Evolutionary conservation across 192 early-diverging fungal genomes (phyloP).

Genomic region (Hyaloraphidium curvatum): DNA sequence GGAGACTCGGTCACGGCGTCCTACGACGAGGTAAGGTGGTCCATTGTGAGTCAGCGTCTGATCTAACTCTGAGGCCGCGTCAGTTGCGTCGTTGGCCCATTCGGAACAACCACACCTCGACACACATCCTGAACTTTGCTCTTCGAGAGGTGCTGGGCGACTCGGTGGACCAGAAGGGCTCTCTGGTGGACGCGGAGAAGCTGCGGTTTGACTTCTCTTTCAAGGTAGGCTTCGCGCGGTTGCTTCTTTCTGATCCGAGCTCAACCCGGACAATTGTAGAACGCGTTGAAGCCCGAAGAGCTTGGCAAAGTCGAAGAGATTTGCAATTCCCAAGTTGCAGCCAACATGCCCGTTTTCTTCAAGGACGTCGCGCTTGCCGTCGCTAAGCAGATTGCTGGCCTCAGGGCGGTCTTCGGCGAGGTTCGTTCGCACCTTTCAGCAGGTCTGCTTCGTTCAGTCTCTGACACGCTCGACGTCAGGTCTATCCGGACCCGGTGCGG

Average conservation of each 20-base stretch:
- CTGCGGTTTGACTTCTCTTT: slow-evolving; percentile 88
- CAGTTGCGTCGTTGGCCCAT: slow-evolving; percentile 66
- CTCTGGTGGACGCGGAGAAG: slow-evolving; percentile 86
- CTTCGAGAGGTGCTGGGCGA: slow-evolving; percentile 67
- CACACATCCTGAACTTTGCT: slow-evolving; percentile 90
- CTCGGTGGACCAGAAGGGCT: slow-evolving; percentile 80
- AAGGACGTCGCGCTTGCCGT: slow-evolving; percentile 64
- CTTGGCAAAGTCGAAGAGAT: slow-evolving; percentile 54
- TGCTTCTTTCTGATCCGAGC: slow-evolving; percentile 9
- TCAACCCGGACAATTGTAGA: slow-evolving; percentile 16
- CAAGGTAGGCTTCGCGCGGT: slow-evolving; percentile 26
- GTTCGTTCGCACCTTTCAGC: slow-evolving; percentile 5
- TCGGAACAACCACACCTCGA: slow-evolving; percentile 90
- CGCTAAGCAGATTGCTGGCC: slow-evolving; percentile 71
- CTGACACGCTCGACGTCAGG: slow-evolving; percentile 8
- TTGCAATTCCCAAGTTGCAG: slow-evolving; percentile 53
- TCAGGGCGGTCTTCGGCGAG: slow-evolving; percentile 96
- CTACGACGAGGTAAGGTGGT: slow-evolving; percentile 48
- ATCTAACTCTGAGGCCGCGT: background rate
- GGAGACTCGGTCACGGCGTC: slow-evolving; percentile 50
- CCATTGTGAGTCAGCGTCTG: background rate
- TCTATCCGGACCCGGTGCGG: slow-evolving; percentile 93
- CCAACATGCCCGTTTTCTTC: slow-evolving; percentile 54
- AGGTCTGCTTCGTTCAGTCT: background rate
- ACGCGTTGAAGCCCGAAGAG: slow-evolving; percentile 40